Evolutionary conservation across 148 eudicot species (phyloP).

Genomic region (Silene latifolia): DNA sequence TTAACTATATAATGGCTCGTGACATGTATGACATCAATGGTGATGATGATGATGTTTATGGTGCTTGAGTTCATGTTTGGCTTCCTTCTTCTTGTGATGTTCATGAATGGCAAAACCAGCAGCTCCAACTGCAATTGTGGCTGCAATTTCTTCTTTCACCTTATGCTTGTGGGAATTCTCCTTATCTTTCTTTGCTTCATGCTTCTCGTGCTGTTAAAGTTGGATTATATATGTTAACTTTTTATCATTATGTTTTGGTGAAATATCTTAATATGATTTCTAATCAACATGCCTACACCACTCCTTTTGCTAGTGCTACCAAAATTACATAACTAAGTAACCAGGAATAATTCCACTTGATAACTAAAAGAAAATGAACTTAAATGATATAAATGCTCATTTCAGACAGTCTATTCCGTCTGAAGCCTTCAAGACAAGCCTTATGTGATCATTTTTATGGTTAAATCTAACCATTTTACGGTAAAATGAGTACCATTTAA

Average conservation of each 20-base stretch:
- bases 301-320: neutral
- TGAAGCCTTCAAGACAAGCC: too few relatives aligned
- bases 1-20: too few relatives aligned
- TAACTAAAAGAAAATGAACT: too few relatives aligned
- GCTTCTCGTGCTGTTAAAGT: conserved; percentile 28
- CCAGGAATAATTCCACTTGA: too few relatives aligned
- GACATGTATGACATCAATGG: too few relatives aligned
- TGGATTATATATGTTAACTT: neutral
- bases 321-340: neutral
- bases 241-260: too few relatives aligned
- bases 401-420: too few relatives aligned
- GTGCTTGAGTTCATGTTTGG: conserved; percentile 23
- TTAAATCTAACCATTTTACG: too few relatives aligned
- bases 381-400: too few relatives aligned
- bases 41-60: conserved; percentile 14
- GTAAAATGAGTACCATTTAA: too few relatives aligned
- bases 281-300: neutral
- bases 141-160: conserved; percentile 17
- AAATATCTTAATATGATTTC: neutral
- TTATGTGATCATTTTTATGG: too few relatives aligned
- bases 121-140: conserved; percentile 29
- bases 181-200: conserved; percentile 20
- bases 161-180: conserved; percentile 26
- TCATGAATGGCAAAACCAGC: conserved; percentile 26
- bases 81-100: conserved; percentile 31